Conservation (phyloP, 2,329 filamentous ascomycete genomes). For the Verticillium klebahnii region DNA sequence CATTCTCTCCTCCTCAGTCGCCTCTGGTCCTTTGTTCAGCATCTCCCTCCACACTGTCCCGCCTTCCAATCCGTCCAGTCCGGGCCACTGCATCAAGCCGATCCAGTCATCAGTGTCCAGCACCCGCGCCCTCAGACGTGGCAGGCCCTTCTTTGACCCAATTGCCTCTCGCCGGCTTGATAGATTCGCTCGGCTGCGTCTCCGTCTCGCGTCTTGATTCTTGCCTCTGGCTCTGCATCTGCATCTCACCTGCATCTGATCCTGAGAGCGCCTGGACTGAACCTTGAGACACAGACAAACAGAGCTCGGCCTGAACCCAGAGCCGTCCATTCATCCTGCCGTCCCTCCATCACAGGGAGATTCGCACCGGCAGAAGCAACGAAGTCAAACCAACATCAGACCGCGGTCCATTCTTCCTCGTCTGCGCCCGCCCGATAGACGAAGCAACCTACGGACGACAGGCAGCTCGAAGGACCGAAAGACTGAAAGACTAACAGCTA, state of each 20-base stretch:
- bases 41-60: not conserved
- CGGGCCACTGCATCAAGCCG: not conserved
- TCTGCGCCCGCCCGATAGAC: not conserved
- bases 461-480: not conserved
- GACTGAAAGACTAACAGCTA: not conserved
- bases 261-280: not conserved
- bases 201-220: not conserved
- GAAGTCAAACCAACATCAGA: not conserved
- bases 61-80: not conserved
- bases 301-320: not conserved
- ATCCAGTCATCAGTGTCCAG: not conserved
- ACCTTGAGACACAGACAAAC: not conserved
- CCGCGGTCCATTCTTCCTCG: not conserved
- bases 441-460: not conserved
- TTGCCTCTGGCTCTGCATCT: not conserved
- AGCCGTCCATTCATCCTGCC: not conserved
- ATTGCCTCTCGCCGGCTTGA: not conserved
- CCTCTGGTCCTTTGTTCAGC: not conserved
- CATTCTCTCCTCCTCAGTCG: not conserved
- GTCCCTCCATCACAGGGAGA: not conserved
- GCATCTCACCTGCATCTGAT: not conserved
- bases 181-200: not conserved
- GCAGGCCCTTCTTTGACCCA: not conserved
- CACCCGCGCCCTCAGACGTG: not conserved
- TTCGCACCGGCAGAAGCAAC: not conserved